phyloP scores from a whole-genome alignment of 106 monocot genomes.

The Platanthera guangdongensis region DNA sequence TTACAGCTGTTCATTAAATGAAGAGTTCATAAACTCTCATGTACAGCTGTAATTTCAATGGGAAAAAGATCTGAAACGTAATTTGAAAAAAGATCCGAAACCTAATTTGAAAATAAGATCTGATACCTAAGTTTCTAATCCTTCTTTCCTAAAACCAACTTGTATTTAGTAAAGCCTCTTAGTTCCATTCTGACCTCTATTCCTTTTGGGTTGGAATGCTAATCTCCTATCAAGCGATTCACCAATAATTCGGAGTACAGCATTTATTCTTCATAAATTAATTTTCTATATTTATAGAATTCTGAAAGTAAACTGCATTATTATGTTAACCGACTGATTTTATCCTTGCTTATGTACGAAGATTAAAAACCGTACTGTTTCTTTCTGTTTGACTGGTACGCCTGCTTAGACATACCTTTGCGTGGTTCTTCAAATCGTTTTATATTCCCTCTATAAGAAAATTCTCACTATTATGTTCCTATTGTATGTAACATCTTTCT shows the following conservation, averaged over 20 bases:
- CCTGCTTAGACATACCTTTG: background rate
- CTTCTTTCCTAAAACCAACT: no score
- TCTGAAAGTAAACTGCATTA: background rate
- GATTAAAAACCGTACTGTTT: background rate
- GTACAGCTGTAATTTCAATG: no score
- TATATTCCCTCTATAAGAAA: background rate
- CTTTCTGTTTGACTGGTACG: background rate
- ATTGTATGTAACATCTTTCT: slow-evolving; percentile 1
- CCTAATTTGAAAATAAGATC: no score
- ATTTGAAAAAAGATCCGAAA: no score
- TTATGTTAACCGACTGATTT: background rate
- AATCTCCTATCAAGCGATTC: no score
- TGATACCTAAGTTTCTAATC: no score
- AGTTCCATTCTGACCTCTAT: no score
- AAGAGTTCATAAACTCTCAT: no score
- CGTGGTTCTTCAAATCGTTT: background rate
- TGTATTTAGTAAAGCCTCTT: no score
- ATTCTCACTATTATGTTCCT: background rate
- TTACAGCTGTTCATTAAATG: no score
- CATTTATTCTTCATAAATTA: background rate
- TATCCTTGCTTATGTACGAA: background rate
- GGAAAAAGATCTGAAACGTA: no score
- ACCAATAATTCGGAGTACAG: background rate
- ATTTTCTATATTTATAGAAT: background rate
- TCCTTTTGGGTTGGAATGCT: no score